Evolutionary conservation across 768 basidiomycete genomes (phyloP), one percentile per base, ranked within the genome.

Genomic region (Amanita inopinata): DNA sequence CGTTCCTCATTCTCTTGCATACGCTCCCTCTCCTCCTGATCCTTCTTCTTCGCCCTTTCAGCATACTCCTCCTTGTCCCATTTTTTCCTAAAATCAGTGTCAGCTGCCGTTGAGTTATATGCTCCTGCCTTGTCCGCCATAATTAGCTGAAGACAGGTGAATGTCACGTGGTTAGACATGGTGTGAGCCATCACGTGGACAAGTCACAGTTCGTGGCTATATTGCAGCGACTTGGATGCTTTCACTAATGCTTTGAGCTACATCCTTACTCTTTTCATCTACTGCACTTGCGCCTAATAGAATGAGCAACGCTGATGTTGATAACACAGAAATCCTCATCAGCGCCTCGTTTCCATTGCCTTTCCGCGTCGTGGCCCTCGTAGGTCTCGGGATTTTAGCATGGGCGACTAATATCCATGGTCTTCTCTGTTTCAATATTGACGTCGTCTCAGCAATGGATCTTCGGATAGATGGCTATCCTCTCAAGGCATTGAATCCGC

Each of bases 31-130:
- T 88, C 85, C 48, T 89, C 86, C 23, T 71, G 61, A 53, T 92
- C 89, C 55, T 80, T 83, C 55, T 80, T 78, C 58, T 78, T 80
- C 7, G 92, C 93, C 45, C 74, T 74, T 57, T 90, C 86, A 10
- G 82, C 76, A 63, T 83, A 89, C 57, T 87, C 88, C 57, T 92
- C 82, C 64, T 91, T 90, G 69, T 96, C 86, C 92, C 93, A 98
- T 70, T 82, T 89, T 63, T 83, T 83, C 36, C 91, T 65, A 52
- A 86, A 85, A 59, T 84, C 82, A 7, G 83, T 84, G 60, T 86
- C 84, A 12, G 65, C 56, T 23, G 73, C 69, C 43, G 69, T 69
- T 47, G 61, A 61, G 6, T 53, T 61, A 50, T 69, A 67, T 18
- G 67, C 66, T 43, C 68, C 64, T 8, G 46, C 52, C 47, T 65